Percentiles rank a stretch among this genome's conserved stretches.
phyloP scores from a whole-genome alignment of 257 asterid species.

The Ilex asprella region DNA sequence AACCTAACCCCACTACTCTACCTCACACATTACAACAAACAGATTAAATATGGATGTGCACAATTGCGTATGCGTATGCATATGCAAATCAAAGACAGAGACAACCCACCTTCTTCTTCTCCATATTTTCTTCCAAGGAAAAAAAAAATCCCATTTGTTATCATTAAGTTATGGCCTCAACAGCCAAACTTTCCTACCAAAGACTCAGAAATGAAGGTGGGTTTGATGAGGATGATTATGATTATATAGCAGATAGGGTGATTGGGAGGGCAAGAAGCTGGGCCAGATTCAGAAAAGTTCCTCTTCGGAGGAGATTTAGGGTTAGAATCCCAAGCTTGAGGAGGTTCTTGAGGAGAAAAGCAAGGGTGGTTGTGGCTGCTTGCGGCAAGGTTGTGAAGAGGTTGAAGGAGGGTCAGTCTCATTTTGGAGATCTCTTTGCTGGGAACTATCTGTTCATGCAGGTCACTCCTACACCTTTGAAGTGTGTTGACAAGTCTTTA shows the following conservation, averaged over 20 bases:
- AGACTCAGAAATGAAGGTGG: slow-evolving; percentile 33
- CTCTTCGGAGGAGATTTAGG: slow-evolving; percentile 34
- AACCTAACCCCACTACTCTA: not conserved
- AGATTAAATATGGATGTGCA: too few relatives aligned
- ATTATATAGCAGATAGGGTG: slow-evolving; percentile 28
- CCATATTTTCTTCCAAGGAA: not conserved
- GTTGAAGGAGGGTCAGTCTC: slow-evolving; percentile 68
- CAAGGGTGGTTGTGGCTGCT: slow-evolving; percentile 31
- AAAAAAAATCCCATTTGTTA: not conserved
- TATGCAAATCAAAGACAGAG: not conserved
- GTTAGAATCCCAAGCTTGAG: slow-evolving; percentile 42
- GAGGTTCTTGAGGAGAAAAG: slow-evolving; percentile 38
- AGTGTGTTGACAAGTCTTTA: slow-evolving; percentile 10
- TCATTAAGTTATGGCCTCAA: slow-evolving; percentile 27
- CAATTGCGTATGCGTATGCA: too few relatives aligned
- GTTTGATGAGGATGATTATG: slow-evolving; percentile 27
- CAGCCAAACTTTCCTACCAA: slow-evolving; percentile 35
- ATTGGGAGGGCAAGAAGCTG: slow-evolving; percentile 23
- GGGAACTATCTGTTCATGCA: slow-evolving; percentile 89
- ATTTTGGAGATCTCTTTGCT: slow-evolving; percentile 76
- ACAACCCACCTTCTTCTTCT: not conserved
- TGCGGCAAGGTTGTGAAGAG: slow-evolving; percentile 50
- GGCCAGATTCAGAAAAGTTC: slow-evolving; percentile 25
- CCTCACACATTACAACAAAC: too few relatives aligned
- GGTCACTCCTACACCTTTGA: slow-evolving; percentile 66